These are phyloP conservation scores for Coriaria nepalensis DNA, from an alignment of 306 rosid species.

Conservation along the genomic window DNA sequence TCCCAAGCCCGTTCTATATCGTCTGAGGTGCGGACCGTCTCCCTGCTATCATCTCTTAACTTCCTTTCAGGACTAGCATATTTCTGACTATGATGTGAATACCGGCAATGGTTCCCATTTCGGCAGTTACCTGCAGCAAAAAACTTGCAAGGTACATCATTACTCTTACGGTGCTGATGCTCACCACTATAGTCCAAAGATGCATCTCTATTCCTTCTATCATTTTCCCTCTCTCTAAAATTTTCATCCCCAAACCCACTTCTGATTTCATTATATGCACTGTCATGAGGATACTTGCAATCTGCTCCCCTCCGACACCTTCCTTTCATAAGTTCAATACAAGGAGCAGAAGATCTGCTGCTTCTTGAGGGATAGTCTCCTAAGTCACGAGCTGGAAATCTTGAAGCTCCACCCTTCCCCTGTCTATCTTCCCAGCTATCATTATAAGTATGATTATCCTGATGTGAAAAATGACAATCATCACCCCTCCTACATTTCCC, in stretches of 20 bases:
- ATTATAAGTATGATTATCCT: slow-evolving; percentile 43
- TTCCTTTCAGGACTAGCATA: slow-evolving; percentile 62
- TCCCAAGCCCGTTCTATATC: slow-evolving; percentile 35
- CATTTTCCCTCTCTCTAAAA: slow-evolving; percentile 54
- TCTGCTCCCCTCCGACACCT: slow-evolving; percentile 75
- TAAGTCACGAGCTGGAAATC: slow-evolving; percentile 35
- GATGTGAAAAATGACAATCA: slow-evolving; percentile 64
- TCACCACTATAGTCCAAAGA: slow-evolving; percentile 57
- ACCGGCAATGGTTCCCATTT: slow-evolving; percentile 73
- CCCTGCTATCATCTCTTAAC: slow-evolving; percentile 47
- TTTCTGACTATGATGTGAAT: slow-evolving; percentile 64
- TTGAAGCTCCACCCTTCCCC: slow-evolving; percentile 57
- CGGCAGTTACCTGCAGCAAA: slow-evolving; percentile 84
- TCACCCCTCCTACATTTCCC: slow-evolving; percentile 90
- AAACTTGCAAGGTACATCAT: slow-evolving; percentile 67
- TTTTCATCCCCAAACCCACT: slow-evolving; percentile 42
- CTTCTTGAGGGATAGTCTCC: slow-evolving; percentile 46
- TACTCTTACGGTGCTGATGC: slow-evolving; percentile 34
- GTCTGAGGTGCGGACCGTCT: slow-evolving; percentile 25
- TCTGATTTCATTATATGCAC: slow-evolving; percentile 46
- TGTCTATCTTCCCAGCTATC: slow-evolving; percentile 65
- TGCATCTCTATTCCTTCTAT: slow-evolving; percentile 51
- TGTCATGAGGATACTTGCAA: slow-evolving; percentile 62
- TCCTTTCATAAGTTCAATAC: slow-evolving; percentile 62
- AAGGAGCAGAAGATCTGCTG: slow-evolving; percentile 42